Evolutionary conservation across 164 flowering plant species (phyloP), one percentile per base, ranked within the genome.

Genomic region (Liquidambar formosana): DNA sequence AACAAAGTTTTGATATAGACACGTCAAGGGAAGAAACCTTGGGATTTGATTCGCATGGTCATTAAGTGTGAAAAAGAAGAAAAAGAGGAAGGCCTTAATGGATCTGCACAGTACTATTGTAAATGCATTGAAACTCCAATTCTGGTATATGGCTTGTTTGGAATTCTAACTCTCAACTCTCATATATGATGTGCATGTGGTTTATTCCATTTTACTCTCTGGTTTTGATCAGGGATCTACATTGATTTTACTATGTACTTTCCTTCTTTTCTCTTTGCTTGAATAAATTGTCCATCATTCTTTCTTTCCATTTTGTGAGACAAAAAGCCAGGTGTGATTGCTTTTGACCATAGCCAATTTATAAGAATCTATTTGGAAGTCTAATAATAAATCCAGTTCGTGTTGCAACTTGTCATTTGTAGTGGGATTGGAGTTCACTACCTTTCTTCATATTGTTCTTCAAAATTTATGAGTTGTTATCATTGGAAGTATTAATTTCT

Each of bases 1-100:
- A 77, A 76, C 81, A 83, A 84, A 73, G 87, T 77, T 52, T 76
- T 81, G 80, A 84, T 84, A 45, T 81, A 75, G 81, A 67, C 63
- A 75, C 44, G 49, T 45, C 63, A 52, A 28, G 14, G 11, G 43
- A 22, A 38, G 54, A 46, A 61, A 54, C 1, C 18, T 71, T 5
- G 41, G 53, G 60, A 25, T 48, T 56, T 38, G 3, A 59, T 64
- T 78, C 21, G 9, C n/a, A 56, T n/a, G 61, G 22, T 51, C 14
- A 10, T 43, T 46, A 10, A 2, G 41, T 27, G 62, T 21, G 52
- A 67, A 26, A 38, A 38, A 46, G 58, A 61, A n/a, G 38, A 74
- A 44, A 23, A 43, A 26, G 57, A 3, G 15, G 19, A 38, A 59
- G 25, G 15, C 54, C 3, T 63, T 65, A 38, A 65, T 33, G 26